These are phyloP conservation scores for Penicillium sp. DNA, from an alignment of 2,329 filamentous ascomycete genomes.

Conservation along the genomic window DNA sequence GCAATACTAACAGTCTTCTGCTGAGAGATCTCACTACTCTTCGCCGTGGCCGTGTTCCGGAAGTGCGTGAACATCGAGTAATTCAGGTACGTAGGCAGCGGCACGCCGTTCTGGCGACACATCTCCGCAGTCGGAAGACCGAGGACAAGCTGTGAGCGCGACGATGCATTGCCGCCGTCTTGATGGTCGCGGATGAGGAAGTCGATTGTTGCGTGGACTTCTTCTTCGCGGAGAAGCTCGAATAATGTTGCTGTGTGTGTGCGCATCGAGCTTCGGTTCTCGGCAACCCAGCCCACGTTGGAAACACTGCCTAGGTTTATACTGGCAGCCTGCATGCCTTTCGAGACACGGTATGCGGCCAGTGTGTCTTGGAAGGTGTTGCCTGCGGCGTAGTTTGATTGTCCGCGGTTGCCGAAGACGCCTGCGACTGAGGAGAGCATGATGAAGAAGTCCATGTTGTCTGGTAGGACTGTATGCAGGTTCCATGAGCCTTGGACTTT, in stretches of 20 bases:
- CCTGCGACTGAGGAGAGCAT: conserved; percentile 45
- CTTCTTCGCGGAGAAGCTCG: conserved; percentile 23
- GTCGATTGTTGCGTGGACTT: conserved; percentile 24
- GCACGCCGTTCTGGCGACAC: conserved; percentile 19
- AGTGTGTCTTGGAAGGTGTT: conserved; percentile 43
- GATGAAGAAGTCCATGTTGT: conserved; percentile 45
- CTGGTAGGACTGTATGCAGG: conserved; percentile 31
- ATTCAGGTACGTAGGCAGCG: conserved; percentile 25
- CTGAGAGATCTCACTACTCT: not conserved
- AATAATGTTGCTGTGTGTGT: conserved; percentile 18
- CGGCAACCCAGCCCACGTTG: conserved; percentile 36
- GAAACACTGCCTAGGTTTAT: conserved; percentile 36
- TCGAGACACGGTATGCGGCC: conserved; percentile 28
- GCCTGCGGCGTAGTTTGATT: conserved; percentile 48
- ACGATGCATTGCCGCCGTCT: not conserved
- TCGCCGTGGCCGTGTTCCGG: not conserved
- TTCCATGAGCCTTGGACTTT: conserved; percentile 45
- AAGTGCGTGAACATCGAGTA: conserved; percentile 30
- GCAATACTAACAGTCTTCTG: conserved; percentile 12
- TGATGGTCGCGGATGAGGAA: conserved; percentile 17
- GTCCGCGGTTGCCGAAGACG: conserved; percentile 47
- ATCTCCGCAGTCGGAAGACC: conserved; percentile 23
- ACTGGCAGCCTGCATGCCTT: conserved; percentile 20
- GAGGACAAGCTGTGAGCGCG: conserved; percentile 17
- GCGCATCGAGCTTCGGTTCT: conserved; percentile 21